These are phyloP conservation scores for Marasmius fiardii DNA, from an alignment of 1,284 basidiomycete species.

Conservation along the genomic window DNA sequence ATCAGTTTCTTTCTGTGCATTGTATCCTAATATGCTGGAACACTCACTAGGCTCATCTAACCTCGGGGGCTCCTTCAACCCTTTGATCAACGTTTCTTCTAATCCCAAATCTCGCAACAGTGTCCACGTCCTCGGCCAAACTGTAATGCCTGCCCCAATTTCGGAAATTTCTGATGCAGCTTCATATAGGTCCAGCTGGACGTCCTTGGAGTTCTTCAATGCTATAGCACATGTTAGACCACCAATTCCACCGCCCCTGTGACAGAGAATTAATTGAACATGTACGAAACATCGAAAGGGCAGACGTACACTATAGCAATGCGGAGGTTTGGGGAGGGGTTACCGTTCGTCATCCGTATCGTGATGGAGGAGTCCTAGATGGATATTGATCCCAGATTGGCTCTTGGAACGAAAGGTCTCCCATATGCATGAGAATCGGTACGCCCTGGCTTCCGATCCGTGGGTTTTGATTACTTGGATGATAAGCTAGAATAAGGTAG, in stretches of 20 bases:
- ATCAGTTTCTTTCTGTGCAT: not conserved
- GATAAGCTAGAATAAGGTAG: no score
- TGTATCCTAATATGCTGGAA: not conserved
- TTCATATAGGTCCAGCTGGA: constrained; percentile 21
- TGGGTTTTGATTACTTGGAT: no score
- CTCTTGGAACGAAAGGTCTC: no score
- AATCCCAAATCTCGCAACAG: constrained; percentile 20
- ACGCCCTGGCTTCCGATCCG: no score
- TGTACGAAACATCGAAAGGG: not conserved
- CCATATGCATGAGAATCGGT: no score
- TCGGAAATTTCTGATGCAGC: constrained; percentile 19
- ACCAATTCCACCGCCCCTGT: constrained; percentile 23
- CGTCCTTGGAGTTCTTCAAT: constrained; percentile 13
- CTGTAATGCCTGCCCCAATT: constrained; percentile 23
- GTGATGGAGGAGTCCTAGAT: not conserved
- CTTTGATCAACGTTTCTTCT: constrained; percentile 16
- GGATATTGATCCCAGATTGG: not conserved
- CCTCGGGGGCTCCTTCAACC: constrained; percentile 17
- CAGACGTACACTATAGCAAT: constrained; percentile 10
- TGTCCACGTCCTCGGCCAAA: constrained; percentile 23
- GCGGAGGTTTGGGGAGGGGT: not conserved
- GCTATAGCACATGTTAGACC: constrained; percentile 22
- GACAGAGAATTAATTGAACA: constrained; percentile 1
- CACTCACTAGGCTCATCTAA: constrained; percentile 15
- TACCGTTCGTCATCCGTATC: not conserved